Evolutionary conservation across 129 eudicot genomes (phyloP), one percentile per base, ranked within the genome.

Genomic region (Artemisia annua): DNA sequence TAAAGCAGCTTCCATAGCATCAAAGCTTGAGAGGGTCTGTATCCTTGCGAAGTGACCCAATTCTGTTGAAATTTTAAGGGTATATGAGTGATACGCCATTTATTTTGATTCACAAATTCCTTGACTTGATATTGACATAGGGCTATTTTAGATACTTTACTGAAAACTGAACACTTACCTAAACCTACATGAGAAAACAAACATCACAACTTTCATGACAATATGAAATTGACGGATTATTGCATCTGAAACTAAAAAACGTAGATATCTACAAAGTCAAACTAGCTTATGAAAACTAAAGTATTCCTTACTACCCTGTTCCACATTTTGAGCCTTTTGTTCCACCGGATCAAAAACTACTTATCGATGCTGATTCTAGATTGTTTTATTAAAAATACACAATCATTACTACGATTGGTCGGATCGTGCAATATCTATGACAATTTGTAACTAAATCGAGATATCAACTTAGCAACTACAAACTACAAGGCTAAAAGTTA

Each of bases 1-100:
- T 94, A 90, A 32, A 94, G 85, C 74, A 93, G 89, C 83, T 90
- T 94, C 98, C 97, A 94, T 22, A 94, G 64, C 98, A 94, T 90
- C 83, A 94, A 48, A 22, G 97, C 93, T 79, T 94, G 98, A 72
- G 83, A 83, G 71, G 98, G 96, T 83, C 98, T 90, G 46, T 82
- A 94, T 63, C 98, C 98, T 75, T 84, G 86, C 3, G 88, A 87
- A 46, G 73, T 81, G 39, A 87, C 96, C 97, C 98, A 94, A 58
- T 67, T 86, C 98, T 94, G 91, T 83, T 24, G 24, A 53, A 67
- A 59, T 52, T 50, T 30, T 65, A 80, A 82, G 14, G 30, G 30
- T 26, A 26, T 26, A 24, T 24, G 2, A 24, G 26, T 24, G 26
- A 24, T 26, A 26, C 3, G 28, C 28, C 2, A 2, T 24, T 24